These are phyloP conservation scores for Hypomontagnella submonticulosa DNA, from an alignment of 495 filamentous ascomycete species.

Conservation along the genomic window DNA sequence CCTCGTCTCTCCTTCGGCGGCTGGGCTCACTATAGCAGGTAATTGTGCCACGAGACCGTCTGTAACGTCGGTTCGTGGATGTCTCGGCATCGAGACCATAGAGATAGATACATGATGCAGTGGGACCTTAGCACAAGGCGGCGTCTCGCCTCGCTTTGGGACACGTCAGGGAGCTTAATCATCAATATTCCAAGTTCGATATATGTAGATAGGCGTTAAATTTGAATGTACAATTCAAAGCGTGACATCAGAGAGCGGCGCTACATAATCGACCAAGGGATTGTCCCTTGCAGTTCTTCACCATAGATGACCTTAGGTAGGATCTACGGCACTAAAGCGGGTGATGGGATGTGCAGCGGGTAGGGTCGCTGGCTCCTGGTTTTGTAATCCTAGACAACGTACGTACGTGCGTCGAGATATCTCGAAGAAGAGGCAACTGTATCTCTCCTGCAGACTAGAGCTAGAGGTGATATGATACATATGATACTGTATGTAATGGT, in stretches of 20 bases:
- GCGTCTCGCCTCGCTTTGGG: conserved; percentile 40
- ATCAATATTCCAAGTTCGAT: conserved; percentile 18
- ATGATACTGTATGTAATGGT: conserved; percentile 16
- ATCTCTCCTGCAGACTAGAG: conserved; percentile 12
- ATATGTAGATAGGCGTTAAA: conserved; percentile 13
- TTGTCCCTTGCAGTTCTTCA: conserved; percentile 24
- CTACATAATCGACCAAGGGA: conserved; percentile 15
- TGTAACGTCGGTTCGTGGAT: conserved; percentile 41
- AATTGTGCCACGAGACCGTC: conserved; percentile 42
- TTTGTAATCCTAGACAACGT: conserved; percentile 10
- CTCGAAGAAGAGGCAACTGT: conserved; percentile 11
- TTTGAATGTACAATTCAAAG: conserved; percentile 3
- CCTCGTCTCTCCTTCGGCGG: conserved; percentile 2
- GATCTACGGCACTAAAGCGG: conserved; percentile 8
- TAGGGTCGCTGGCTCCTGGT: conserved; percentile 1
- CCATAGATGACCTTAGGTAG: conserved; percentile 13
- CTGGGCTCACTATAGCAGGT: conserved; percentile 29
- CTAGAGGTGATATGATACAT: conserved; percentile 17
- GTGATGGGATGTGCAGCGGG: conserved; percentile 2
- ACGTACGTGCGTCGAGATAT: conserved; percentile 1
- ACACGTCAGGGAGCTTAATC: conserved; percentile 45
- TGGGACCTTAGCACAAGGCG: conserved; percentile 42
- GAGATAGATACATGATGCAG: conserved; percentile 40
- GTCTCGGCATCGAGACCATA: conserved; percentile 41
- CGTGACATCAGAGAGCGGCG: conserved; percentile 13